Percentiles rank a stretch among this genome's conserved stretches.
Conservation (phyloP, 768 basidiomycete genomes). For the Gymnopilus dilepis region DNA sequence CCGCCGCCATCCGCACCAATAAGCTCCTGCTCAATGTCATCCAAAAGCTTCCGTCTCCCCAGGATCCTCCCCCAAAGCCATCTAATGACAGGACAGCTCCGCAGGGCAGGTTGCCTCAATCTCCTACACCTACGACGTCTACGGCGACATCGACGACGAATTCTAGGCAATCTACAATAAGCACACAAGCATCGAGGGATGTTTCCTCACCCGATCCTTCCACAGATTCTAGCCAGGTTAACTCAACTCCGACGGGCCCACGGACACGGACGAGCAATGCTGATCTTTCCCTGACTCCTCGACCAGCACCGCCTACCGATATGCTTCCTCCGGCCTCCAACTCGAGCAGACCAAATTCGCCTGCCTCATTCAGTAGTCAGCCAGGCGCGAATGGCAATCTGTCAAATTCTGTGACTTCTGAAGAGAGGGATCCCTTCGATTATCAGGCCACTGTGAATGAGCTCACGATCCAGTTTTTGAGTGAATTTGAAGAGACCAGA, state of each 20-base stretch:
- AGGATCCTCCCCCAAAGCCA: constrained; percentile 45
- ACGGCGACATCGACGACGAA: constrained; percentile 46
- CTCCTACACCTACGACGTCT: constrained; percentile 60
- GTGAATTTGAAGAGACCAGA: constrained; percentile 95
- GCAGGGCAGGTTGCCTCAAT: constrained; percentile 48
- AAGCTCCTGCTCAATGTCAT: constrained; percentile 85
- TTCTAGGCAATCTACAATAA: constrained; percentile 56
- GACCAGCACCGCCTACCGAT: constrained; percentile 37
- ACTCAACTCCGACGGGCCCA: constrained; percentile 17
- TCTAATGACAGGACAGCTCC: constrained; percentile 34
- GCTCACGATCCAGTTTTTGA: constrained; percentile 91
- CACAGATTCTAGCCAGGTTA: constrained; percentile 31
- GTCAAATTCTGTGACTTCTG: constrained; percentile 32
- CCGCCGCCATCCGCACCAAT: constrained; percentile 86
- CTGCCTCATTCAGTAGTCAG: constrained; percentile 52
- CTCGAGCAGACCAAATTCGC: constrained; percentile 68
- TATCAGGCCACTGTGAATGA: constrained; percentile 93
- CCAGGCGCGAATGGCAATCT: constrained; percentile 39
- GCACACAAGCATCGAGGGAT: constrained; percentile 51
- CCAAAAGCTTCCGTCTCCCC: constrained; percentile 79
- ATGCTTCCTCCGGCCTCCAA: constrained; percentile 35
- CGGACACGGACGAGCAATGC: constrained; percentile 31
- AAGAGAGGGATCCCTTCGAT: constrained; percentile 81
- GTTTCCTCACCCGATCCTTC: constrained; percentile 50
- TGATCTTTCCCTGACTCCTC: constrained; percentile 46